These are phyloP conservation scores for Obelidium mucronatum DNA, from an alignment of 192 early-diverging fungal genomes.

Conservation along the genomic window DNA sequence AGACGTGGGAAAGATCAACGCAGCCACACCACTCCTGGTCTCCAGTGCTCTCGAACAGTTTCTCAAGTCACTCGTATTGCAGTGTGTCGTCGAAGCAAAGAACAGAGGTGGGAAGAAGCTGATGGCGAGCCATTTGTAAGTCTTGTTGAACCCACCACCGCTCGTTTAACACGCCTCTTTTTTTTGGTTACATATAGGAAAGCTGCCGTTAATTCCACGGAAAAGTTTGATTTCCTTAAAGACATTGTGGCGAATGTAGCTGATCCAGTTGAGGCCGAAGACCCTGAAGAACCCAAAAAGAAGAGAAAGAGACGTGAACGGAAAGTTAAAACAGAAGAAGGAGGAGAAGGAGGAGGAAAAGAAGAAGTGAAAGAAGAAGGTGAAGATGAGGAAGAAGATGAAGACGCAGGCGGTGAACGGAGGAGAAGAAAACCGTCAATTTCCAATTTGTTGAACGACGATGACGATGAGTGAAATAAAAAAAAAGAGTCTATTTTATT, in stretches of 20 bases:
- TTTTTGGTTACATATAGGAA: conserved; percentile 60
- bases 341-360: not conserved
- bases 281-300: not conserved
- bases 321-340: not conserved
- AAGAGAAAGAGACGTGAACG: not conserved
- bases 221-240: conserved; percentile 94
- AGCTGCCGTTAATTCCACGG: conserved; percentile 79
- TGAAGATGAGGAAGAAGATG: not conserved
- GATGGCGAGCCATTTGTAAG: conserved; percentile 86
- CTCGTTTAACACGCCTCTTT: not conserved
- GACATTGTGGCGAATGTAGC: conserved; percentile 85
- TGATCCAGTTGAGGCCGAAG: conserved; percentile 64
- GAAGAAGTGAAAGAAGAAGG: not conserved
- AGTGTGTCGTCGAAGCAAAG: conserved; percentile 83
- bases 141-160: conserved; percentile 19
- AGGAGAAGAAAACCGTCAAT: not conserved
- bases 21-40: conserved; percentile 94
- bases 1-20: conserved; percentile 98
- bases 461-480: not conserved
- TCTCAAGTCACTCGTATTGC: conserved; percentile 90
- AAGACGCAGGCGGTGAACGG: not conserved
- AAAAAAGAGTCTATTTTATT: too few relatives aligned
- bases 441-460: not conserved
- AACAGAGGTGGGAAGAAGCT: conserved; percentile 82
- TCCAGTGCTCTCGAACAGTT: conserved; percentile 94